Conservation (phyloP, 202 grass and related monocot genomes). For the Dendrocalamus latiflorus region DNA sequence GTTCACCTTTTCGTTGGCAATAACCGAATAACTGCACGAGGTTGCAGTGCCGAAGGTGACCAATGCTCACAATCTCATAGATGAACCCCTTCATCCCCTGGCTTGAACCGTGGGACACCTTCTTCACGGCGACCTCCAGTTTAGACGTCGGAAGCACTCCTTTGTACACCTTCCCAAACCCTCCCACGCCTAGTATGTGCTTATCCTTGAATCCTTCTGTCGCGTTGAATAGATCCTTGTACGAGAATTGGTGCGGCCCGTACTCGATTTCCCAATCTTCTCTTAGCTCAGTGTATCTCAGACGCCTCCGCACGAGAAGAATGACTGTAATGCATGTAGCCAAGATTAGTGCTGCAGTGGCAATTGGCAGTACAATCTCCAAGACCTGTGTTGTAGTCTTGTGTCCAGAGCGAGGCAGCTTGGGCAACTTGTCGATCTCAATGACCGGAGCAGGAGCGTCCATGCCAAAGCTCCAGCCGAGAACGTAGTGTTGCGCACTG, state of each 20-base stretch:
- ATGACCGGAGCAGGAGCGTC: neutral
- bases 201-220: conserved; percentile 25
- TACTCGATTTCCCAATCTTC: conserved; percentile 39
- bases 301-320: neutral
- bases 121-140: conserved; percentile 22
- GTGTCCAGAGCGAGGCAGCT: neutral
- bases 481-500: no score
- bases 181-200: conserved; percentile 14
- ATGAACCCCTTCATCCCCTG: conserved; percentile 33
- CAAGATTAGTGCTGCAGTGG: neutral
- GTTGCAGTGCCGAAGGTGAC: conserved; percentile 18
- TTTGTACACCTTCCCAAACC: conserved; percentile 31
- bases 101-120: conserved; percentile 18
- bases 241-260: conserved; percentile 26
- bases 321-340: neutral
- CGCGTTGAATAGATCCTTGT: neutral
- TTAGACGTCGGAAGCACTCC: neutral
- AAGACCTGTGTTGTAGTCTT: neutral
- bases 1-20: conserved; percentile 18
- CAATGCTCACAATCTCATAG: conserved; percentile 24
- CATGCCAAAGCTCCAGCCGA: conserved; percentile 45
- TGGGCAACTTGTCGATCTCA: neutral
- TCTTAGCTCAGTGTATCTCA: neutral
- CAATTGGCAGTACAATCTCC: neutral
- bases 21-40: conserved; percentile 22